These are phyloP conservation scores for Cordia subcordata DNA, from an alignment of 257 asterid genomes.

Conservation along the genomic window DNA sequence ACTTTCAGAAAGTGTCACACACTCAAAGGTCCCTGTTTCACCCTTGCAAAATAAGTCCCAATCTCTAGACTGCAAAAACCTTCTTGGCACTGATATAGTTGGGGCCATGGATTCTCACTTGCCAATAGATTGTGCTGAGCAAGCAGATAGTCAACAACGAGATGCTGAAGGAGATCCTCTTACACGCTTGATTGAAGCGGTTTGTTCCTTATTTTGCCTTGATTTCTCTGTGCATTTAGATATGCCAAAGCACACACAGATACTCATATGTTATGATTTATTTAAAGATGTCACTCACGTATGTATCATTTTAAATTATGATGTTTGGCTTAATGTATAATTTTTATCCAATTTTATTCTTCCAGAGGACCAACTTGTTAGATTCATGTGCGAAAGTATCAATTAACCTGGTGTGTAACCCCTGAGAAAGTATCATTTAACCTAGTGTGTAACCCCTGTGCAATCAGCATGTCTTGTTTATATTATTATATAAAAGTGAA, in stretches of 20 bases:
- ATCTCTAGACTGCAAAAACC: background rate
- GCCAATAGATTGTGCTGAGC: slow-evolving; percentile 19
- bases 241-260: background rate
- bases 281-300: background rate
- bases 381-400: too few species aligned
- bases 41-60: slow-evolving; percentile 13
- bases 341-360: too few species aligned
- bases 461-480: too few species aligned
- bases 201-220: slow-evolving; percentile 13
- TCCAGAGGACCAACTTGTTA: too few species aligned
- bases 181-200: slow-evolving; percentile 36
- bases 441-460: too few species aligned
- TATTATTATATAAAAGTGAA: too few species aligned
- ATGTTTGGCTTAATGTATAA: too few species aligned
- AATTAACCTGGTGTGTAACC: too few species aligned
- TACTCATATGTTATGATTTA: background rate
- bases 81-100: slow-evolving; percentile 5
- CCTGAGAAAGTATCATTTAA: too few species aligned
- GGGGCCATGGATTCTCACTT: slow-evolving; percentile 20
- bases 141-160: slow-evolving; percentile 14
- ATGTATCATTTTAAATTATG: background rate
- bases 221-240: slow-evolving; percentile 1
- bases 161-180: slow-evolving; percentile 11
- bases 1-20: slow-evolving; percentile 22
- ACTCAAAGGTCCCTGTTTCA: slow-evolving; percentile 17